A percentile compares a stretch with the other conserved stretches of the same genome.
phyloP scores from a whole-genome alignment of 2,329 filamentous ascomycete genomes.

The Cryphonectria parasitica region DNA sequence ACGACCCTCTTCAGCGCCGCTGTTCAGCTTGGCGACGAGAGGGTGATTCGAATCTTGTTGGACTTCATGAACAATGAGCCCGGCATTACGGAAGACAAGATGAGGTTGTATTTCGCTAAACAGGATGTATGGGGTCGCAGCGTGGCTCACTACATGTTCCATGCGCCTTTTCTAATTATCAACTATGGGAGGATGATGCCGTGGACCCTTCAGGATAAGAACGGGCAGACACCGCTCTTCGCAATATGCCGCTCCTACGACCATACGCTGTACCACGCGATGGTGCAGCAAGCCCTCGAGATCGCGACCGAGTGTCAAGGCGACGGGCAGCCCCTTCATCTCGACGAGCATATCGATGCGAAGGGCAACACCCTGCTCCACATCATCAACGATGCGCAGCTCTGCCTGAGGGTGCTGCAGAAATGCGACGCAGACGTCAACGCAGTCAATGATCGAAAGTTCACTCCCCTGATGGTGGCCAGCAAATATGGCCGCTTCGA shows the following conservation, averaged over 20 bases:
- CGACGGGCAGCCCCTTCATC: constrained; percentile 78
- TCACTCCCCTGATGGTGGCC: constrained; percentile 95
- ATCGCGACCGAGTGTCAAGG: constrained; percentile 75
- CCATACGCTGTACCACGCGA: constrained; percentile 80
- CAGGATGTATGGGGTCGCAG: constrained; percentile 88
- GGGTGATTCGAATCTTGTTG: constrained; percentile 76
- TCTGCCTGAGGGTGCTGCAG: constrained; percentile 76
- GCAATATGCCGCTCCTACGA: constrained; percentile 95
- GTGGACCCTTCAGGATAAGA: constrained; percentile 91
- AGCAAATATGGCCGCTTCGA: constrained; percentile 97
- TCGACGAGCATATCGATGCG: constrained; percentile 89
- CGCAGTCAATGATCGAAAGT: constrained; percentile 90
- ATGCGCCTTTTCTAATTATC: constrained; percentile 79
- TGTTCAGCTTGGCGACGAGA: constrained; percentile 78
- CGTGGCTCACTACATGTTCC: constrained; percentile 94
- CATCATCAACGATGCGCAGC: constrained; percentile 83
- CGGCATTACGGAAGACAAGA: constrained; percentile 55
- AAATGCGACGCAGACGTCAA: constrained; percentile 95
- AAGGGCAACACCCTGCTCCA: constrained; percentile 97
- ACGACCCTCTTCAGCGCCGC: constrained; percentile 89
- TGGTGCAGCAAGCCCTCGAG: constrained; percentile 82
- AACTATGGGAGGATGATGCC: constrained; percentile 78
- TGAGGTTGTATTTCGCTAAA: constrained; percentile 70
- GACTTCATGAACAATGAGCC: constrained; percentile 62
- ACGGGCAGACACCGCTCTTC: constrained; percentile 97